Percentiles rank a stretch among this genome's conserved stretches.
Conservation (phyloP, 148 eudicot species). For the Heliosperma pusillum region DNA sequence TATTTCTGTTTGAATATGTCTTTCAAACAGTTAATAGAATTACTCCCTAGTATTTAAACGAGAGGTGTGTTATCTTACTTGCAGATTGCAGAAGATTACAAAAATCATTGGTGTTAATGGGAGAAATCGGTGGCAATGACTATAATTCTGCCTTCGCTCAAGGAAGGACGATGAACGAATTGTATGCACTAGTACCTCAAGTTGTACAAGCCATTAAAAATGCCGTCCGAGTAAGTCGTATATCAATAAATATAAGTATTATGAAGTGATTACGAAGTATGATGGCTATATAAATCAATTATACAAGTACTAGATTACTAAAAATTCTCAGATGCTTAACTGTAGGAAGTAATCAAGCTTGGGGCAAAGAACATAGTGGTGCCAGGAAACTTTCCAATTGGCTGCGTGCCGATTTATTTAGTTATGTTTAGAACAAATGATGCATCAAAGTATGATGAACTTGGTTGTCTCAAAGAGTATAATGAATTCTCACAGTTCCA, state of each 20-base stretch:
- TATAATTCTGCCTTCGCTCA: constrained; percentile 32
- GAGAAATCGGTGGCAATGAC: constrained; percentile 38
- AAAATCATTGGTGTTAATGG: constrained; percentile 29
- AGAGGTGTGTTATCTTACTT: neutral
- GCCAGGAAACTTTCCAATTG: constrained; percentile 38
- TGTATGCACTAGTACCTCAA: constrained; percentile 28
- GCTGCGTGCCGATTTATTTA: constrained; percentile 33
- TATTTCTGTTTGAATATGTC: too few species aligned
- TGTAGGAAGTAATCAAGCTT: constrained; percentile 29
- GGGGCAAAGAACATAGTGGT: constrained; percentile 34
- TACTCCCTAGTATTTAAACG: too few species aligned
- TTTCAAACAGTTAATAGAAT: too few species aligned
- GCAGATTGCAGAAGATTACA: constrained; percentile 25
- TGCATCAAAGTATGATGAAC: constrained; percentile 28
- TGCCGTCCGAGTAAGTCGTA: constrained; percentile 28
- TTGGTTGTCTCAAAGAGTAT: constrained; percentile 29
- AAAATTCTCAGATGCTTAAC: neutral
- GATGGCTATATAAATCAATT: too few species aligned
- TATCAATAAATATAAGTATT: too few species aligned
- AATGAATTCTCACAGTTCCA: constrained; percentile 33
- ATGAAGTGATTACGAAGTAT: too few species aligned
- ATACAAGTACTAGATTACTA: too few species aligned
- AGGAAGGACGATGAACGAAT: constrained; percentile 26
- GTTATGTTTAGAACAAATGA: constrained; percentile 18
- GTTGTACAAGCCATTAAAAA: constrained; percentile 32